phyloP scores from a whole-genome alignment of 1,139 yeast species.

The Geotrichum candidum region DNA sequence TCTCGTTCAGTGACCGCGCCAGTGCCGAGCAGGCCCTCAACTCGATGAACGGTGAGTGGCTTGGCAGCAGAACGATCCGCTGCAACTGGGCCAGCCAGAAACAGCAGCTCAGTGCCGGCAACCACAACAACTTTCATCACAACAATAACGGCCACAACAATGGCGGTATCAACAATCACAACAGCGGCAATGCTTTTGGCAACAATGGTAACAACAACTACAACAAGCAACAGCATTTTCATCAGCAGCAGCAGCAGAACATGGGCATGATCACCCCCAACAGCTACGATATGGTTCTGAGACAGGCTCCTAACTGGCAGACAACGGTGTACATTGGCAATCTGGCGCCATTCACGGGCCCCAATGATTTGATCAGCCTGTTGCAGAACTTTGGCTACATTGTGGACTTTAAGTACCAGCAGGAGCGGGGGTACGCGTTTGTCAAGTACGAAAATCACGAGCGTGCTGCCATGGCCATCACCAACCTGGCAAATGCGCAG shows the following conservation, averaged over 20 bases:
- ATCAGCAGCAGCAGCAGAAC: slow-evolving; percentile 21
- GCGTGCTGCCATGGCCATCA: slow-evolving; percentile 82
- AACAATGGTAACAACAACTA: slow-evolving; percentile 3
- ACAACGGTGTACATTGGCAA: slow-evolving; percentile 89
- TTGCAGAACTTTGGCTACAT: slow-evolving; percentile 76
- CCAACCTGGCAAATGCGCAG: slow-evolving; percentile 67
- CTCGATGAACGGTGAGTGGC: slow-evolving; percentile 66
- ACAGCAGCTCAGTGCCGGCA: slow-evolving; percentile 13
- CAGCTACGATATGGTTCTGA: slow-evolving; percentile 22
- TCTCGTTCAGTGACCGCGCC: slow-evolving; percentile 58
- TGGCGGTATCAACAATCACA: slow-evolving; percentile 14
- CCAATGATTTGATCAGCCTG: slow-evolving; percentile 67
- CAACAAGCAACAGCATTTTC: slow-evolving; percentile 18
- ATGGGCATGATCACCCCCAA: slow-evolving; percentile 12
- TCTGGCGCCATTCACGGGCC: slow-evolving; percentile 69
- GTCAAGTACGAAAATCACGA: slow-evolving; percentile 83
- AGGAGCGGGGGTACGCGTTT: slow-evolving; percentile 80
- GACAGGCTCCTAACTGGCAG: slow-evolving; percentile 56
- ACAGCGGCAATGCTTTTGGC: slow-evolving; percentile 5
- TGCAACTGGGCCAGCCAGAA: slow-evolving; percentile 88
- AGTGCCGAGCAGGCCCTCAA: slow-evolving; percentile 74
- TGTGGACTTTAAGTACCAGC: slow-evolving; percentile 72
- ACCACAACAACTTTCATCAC: neutral
- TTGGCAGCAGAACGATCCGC: slow-evolving; percentile 72
- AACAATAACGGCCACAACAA: neutral